Evolutionary conservation across 441 rosid genomes (phyloP).

Genomic region (Populus hybrid): DNA sequence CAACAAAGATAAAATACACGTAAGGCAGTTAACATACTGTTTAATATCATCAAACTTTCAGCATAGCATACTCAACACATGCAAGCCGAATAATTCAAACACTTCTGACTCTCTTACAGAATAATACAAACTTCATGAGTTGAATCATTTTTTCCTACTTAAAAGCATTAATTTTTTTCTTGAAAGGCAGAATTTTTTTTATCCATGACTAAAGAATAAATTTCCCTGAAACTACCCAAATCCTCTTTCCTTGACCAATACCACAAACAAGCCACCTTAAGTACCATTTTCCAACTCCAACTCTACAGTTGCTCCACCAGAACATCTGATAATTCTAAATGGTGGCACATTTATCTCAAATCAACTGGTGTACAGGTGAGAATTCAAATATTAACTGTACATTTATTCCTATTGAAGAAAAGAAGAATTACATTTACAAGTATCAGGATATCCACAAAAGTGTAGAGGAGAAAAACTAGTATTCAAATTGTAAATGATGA

Average conservation of each 20-base stretch:
- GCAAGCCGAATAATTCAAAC: background rate
- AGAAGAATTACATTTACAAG: background rate
- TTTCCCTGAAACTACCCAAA: background rate
- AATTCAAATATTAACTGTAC: background rate
- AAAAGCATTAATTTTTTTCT: background rate
- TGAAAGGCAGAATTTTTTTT: background rate
- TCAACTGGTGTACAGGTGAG: background rate
- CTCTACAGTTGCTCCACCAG: background rate
- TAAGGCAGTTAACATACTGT: background rate
- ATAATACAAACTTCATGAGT: background rate
- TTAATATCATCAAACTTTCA: background rate
- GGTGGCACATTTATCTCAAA: background rate
- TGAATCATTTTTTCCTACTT: background rate
- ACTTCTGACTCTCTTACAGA: background rate
- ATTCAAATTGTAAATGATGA: background rate
- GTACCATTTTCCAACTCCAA: background rate
- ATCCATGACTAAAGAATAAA: background rate
- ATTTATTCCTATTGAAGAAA: background rate
- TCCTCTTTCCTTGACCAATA: background rate
- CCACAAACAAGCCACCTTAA: slow-evolving; percentile 1
- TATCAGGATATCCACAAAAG: background rate
- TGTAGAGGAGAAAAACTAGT: background rate
- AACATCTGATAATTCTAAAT: background rate
- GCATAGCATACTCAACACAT: background rate
- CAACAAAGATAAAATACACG: slow-evolving; percentile 3